Evolutionary conservation across 2,329 filamentous ascomycete species (phyloP), one percentile per base, ranked within the genome.

Genomic region (Ophidiomyces ophidiicola): DNA sequence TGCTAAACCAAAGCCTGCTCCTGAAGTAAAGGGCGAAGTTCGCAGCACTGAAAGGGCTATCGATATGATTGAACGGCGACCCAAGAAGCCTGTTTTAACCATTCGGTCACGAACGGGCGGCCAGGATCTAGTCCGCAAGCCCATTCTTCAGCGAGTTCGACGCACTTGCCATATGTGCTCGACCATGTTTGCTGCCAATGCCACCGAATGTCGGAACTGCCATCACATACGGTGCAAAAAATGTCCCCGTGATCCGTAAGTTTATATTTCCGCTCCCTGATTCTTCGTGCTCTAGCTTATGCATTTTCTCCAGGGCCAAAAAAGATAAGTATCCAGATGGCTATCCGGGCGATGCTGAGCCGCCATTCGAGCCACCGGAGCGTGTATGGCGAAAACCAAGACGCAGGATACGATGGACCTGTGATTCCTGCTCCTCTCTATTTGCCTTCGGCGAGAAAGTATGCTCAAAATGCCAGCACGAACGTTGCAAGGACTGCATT

Each of bases 201-300:
- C 60, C 44, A 83, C 78, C 44, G 63, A 72, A 54, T 93, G 86
- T 56, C 59, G 67, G 5, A 68, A 67, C 26, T 93, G 86, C 59
- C 63, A 68, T 19, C 86, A 93, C 58, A 58, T 70, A 36, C 77
- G 83, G 39, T 93, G 85, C 65, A 82, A 76, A 26, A 80, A 80
- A 54, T 92, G 85, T 57, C 83, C 82, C 19, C 70, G 84, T 50
- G 78, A 85, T 52, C 84, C 84, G 71, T 85, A 72, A 58, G 80
- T 76, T 38, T 25, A 30, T 21, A 8, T 11, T 17, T 12, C 21
- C 25, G 20, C 4, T 36, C 42, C 10, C 24, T 7, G 10, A 42
- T 36, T n/a, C 11, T 3, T 29, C 23, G n/a, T n/a, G 2, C 5
- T 33, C 18, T 36, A 28, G 36, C 7, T 33, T 26, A 42, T 46